Evolutionary conservation across 306 rosid species (phyloP), one percentile per base, ranked within the genome.

Genomic region (Prosopis cineraria): DNA sequence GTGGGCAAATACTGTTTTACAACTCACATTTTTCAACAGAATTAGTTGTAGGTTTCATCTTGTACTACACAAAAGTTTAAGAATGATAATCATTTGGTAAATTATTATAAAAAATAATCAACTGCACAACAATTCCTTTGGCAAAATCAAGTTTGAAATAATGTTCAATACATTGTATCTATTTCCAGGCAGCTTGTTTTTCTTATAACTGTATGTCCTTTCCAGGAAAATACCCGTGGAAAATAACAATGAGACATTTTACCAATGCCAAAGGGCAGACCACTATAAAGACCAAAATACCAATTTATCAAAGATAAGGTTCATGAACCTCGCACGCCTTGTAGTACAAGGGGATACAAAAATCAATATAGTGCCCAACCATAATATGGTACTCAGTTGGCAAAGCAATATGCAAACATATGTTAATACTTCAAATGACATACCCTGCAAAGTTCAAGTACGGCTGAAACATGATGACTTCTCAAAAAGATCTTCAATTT

Each of bases 371-470:
- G 33, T 74, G 17, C 41, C 48, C 30, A 10, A 41, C 33, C 74
- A 71, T 52, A n/a, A 70, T 37, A 52, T 75, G 39, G 64, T 63
- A 81, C 80, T 62, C 56, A 70, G 27, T 81, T 30, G 63, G 24
- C 71, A 24, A 37, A 75, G 52, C 67, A 75, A 47, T 44, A 48
- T 27, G 65, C 65, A 58, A 58, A 12, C 36, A 58, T 29, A 27
- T 29, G 40, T 17, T 68, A 52, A 71, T 52, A 72, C 36, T 52
- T 50, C 72, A 76, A 31, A 22, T 48, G 27, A 53, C 84, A 72
- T 91, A 95, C 99, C 98, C 90, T 85, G 76, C 99, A 95, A 86
- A 87, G 92, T 83, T 95, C 97, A 60, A 95, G 87, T 48, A 93
- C 84, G 36, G 90, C 94, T 6, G 91, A 86, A 85, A 89, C 88